phyloP scores from a whole-genome alignment of 108 stramenopile species.

The Discostella pseudostelligera region DNA sequence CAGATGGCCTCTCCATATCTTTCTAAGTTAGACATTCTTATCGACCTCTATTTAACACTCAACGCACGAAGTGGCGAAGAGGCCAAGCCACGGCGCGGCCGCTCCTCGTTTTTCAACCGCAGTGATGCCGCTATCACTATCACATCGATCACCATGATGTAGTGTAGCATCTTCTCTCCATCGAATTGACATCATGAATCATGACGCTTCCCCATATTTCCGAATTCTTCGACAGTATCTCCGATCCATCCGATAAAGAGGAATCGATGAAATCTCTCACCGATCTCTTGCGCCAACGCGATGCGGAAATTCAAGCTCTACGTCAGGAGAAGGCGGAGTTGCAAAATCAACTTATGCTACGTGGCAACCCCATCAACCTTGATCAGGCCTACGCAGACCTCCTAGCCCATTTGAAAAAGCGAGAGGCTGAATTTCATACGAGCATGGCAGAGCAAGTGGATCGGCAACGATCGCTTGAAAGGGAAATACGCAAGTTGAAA shows the following conservation, averaged over 20 bases:
- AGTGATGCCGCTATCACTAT: not conserved
- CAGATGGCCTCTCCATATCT: not conserved
- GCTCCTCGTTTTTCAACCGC: too few relatives aligned
- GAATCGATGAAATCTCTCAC: conserved; percentile 19
- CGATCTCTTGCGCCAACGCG: conserved; percentile 30
- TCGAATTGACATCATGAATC: too few relatives aligned
- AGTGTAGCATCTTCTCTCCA: too few relatives aligned
- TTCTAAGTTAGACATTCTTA: not conserved
- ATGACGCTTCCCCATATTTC: conserved; percentile 1
- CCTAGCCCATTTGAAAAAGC: conserved; percentile 10
- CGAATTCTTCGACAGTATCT: not conserved
- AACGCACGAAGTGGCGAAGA: too few relatives aligned
- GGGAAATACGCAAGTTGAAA: conserved; percentile 17
- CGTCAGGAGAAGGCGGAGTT: conserved; percentile 18
- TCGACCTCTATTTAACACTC: not conserved
- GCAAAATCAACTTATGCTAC: conserved; percentile 19
- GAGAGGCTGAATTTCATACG: conserved; percentile 16
- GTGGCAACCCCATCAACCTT: conserved; percentile 21
- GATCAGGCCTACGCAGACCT: conserved; percentile 31
- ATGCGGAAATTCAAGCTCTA: conserved; percentile 24
- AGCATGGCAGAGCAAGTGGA: conserved; percentile 11
- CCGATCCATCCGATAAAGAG: conserved; percentile 15
- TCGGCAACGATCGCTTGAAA: conserved; percentile 15
- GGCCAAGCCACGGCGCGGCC: too few relatives aligned
- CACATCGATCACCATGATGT: not conserved